Conservation (phyloP, 2,329 filamentous ascomycete species). For the Fusarium clavum region DNA sequence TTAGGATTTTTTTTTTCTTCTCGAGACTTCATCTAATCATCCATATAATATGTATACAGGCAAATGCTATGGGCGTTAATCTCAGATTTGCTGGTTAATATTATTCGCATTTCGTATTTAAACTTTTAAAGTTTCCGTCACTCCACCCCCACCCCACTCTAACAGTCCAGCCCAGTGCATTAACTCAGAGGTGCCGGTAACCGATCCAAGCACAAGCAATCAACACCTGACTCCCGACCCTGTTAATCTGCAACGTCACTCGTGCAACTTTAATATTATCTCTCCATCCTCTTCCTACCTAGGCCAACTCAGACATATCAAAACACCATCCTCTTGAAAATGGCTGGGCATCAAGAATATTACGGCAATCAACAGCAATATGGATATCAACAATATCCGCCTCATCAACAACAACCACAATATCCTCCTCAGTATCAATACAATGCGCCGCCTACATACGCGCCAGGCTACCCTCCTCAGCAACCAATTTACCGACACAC, state of each 20-base stretch:
- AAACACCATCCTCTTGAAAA: neutral
- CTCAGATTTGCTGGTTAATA: neutral
- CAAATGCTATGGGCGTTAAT: neutral
- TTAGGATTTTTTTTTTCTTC: neutral
- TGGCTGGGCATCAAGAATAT: slow-evolving; percentile 28
- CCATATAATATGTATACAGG: neutral
- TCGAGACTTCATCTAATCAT: neutral
- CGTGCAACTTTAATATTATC: neutral
- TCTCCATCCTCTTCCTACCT: neutral
- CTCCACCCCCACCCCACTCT: neutral
- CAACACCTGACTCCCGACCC: neutral
- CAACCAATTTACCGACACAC: slow-evolving; percentile 7
- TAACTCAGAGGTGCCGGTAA: neutral
- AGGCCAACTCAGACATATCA: neutral
- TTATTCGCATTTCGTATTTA: slow-evolving; percentile 30
- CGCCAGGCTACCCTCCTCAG: slow-evolving; percentile 11
- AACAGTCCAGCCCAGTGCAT: neutral
- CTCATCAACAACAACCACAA: slow-evolving; percentile 1
- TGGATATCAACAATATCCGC: neutral
- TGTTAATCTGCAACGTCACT: neutral
- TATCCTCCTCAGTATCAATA: slow-evolving; percentile 12
- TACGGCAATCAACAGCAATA: slow-evolving; percentile 20
- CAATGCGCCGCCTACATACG: slow-evolving; percentile 20
- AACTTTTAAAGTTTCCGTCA: slow-evolving; percentile 11
- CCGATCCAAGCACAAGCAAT: neutral